These are phyloP conservation scores for Saccharomycopsis phalli DNA, from an alignment of 1,139 yeast species.

Conservation along the genomic window DNA sequence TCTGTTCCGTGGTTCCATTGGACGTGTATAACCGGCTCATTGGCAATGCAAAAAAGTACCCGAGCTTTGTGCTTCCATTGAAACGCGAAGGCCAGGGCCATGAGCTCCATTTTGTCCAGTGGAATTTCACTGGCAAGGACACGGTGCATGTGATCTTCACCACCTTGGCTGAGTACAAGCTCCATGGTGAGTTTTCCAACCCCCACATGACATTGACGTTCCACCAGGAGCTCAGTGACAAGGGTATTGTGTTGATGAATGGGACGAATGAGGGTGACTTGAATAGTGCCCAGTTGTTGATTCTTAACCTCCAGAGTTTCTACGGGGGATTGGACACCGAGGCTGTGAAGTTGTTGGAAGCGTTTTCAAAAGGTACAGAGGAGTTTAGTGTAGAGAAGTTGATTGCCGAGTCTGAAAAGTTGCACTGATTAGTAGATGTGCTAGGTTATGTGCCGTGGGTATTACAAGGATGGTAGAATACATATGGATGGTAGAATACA, in stretches of 20 bases:
- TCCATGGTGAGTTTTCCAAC: slow-evolving; percentile 84
- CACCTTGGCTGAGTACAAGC: slow-evolving; percentile 83
- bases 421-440: no score
- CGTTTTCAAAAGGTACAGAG: slow-evolving; percentile 61
- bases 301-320: slow-evolving; percentile 79
- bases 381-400: slow-evolving; percentile 58
- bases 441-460: no score
- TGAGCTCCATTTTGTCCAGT: slow-evolving; percentile 89
- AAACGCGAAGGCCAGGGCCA: slow-evolving; percentile 44
- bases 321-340: slow-evolving; percentile 56
- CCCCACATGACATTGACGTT: slow-evolving; percentile 90
- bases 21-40: slow-evolving; percentile 52
- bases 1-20: slow-evolving; percentile 57
- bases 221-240: slow-evolving; percentile 68
- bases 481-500: no score
- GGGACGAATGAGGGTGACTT: slow-evolving; percentile 66
- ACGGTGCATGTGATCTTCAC: slow-evolving; percentile 90
- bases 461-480: no score
- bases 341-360: slow-evolving; percentile 43
- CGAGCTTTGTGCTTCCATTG: slow-evolving; percentile 65
- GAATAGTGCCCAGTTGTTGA: slow-evolving; percentile 65
- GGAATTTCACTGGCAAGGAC: slow-evolving; percentile 81
- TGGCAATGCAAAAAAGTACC: slow-evolving; percentile 62
- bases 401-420: slow-evolving; percentile 55
- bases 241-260: slow-evolving; percentile 73